Evolutionary conservation across 116 monocot genomes (phyloP), one percentile per base, ranked within the genome.

Genomic region (Dioscorea cayenensis): DNA sequence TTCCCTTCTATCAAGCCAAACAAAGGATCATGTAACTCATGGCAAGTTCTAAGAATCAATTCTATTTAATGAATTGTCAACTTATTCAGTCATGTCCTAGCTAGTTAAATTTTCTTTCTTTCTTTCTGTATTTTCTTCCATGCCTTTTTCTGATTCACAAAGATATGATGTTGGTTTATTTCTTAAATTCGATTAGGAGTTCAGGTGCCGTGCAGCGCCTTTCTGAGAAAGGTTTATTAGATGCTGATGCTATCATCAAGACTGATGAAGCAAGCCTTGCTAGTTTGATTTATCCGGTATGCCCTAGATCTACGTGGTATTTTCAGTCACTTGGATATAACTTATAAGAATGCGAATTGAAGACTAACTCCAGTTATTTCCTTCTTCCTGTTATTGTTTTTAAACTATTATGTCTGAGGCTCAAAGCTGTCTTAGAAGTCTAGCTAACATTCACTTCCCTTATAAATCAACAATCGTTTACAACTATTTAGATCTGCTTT

Each of bases 1-100:
- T 75, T 86, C 93, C 66, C 78, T 97, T 66, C 77, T 97, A 38
- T 97, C 97, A 64, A 97, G 97, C 71, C 97, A 93, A 80, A 97
- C 97, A 21, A 97, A 97, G 69, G 93, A 90, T 75, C 79, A 77
- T 78, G 93, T 97, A 65, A 97, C 90, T 52, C 93, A 90, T 83
- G 97, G 97, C 77, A 90, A 86, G 87, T 92, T 80, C 27, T 25
- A 36, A 71, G 23, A 43, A 60, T 18, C 28, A 67, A 49, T 51
- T 38, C 17, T 32, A 43, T 63, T 61, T 14, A 63, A 29, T 32
- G 5, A 5, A 16, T 55, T 16, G 66, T 43, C 23, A 11, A 62
- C 6, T 21, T 62, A 23, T 6, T 20, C 3, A 22, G 23, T 62
- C 4, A 22, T 16, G 17, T 55, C 14, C 55, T 55, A n/a, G 16